Conservation (phyloP, 306 rosid species). For the Dalbergia cultrata region DNA sequence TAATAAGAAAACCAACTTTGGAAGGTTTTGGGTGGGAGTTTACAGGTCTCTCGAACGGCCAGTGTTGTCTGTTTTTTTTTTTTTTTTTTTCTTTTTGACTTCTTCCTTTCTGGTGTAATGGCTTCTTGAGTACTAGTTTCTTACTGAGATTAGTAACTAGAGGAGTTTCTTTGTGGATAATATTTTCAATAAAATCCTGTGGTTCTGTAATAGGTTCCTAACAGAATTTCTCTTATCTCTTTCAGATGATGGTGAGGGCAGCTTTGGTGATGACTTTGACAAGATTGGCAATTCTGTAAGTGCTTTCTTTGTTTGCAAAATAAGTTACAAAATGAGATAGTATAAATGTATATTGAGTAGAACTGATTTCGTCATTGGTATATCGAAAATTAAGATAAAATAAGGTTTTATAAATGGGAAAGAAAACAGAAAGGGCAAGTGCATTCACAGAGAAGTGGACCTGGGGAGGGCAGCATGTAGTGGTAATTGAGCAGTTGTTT, state of each 20-base stretch:
- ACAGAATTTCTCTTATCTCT: slow-evolving; percentile 40
- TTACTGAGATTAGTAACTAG: not conserved
- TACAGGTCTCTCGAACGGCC: not conserved
- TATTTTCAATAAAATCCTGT: not conserved
- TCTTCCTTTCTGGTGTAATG: not conserved
- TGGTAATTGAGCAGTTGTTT: slow-evolving; percentile 15
- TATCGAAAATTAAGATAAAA: slow-evolving; percentile 10
- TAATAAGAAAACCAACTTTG: not conserved
- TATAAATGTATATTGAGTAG: slow-evolving; percentile 9
- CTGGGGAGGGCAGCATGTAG: not conserved
- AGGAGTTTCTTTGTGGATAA: not conserved
- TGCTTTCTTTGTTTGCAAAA: slow-evolving; percentile 24
- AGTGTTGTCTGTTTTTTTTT: not conserved
- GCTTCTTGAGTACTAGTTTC: not conserved
- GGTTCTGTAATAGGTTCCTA: not conserved
- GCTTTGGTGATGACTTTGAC: slow-evolving; percentile 97
- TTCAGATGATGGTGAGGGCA: slow-evolving; percentile 85
- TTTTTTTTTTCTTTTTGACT: not conserved
- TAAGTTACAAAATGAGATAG: not conserved
- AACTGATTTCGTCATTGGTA: slow-evolving; percentile 18
- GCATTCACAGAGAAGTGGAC: not conserved
- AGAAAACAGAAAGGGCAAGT: not conserved
- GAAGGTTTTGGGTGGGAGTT: not conserved
- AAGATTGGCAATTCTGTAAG: slow-evolving; percentile 94
- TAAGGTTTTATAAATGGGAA: not conserved